Base-by-base conservation (phyloP, 2,329 filamentous ascomycete species). In the Trichoderma asperellum region DNA sequence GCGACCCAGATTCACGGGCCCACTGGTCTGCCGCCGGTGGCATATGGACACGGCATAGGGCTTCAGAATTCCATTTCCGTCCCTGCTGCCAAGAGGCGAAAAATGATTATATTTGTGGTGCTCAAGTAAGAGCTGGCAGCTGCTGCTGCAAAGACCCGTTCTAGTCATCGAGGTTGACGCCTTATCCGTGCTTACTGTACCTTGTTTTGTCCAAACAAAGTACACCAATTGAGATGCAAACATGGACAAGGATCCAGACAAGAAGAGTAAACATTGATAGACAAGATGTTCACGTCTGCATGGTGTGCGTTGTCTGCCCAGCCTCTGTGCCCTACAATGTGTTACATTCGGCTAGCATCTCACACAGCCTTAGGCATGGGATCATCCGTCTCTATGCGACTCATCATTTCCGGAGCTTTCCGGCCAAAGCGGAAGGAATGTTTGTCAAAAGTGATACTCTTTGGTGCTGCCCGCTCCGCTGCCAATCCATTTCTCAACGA, bases 381-480 rank as follows among this genome's bases (percentile, higher is more conserved):
- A 58, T 59, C 40, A 21, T 34, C 35, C n/a, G 24, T 37, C 47
- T 32, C 34, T 12, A 32, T 32, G 14, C 1, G 14, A 59, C 18
- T 10, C 21, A 34, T 67, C 64, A 58, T 59, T 37, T 59, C 64
- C 64, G 64, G 64, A 59, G 55, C 64, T 52, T 67, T 52, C 64
- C 64, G 64, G 55, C n/a, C 55, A 24, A 43, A 5, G 21, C 11
- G 14, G 52, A 27, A 43, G 37, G 58, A 16, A 34, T 37, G 40
- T 37, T 32, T 43, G 12, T 43, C 40, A 43, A 59, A 59, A 40
- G 40, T 56, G 55, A 43, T n/a, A 43, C 6, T 32, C 32, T 47
- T 52, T 24, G 55, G 37, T 18, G 3, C 6, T 32, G 32, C 16
- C 34, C 49, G 53, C 37, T 35, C 21, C 40, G 35, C 43, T 43